Percentiles rank a stretch among this genome's conserved stretches.
These are phyloP conservation scores for Ceratobasidium theobromae DNA, from an alignment of 1,284 basidiomycete species.

Conservation along the genomic window DNA sequence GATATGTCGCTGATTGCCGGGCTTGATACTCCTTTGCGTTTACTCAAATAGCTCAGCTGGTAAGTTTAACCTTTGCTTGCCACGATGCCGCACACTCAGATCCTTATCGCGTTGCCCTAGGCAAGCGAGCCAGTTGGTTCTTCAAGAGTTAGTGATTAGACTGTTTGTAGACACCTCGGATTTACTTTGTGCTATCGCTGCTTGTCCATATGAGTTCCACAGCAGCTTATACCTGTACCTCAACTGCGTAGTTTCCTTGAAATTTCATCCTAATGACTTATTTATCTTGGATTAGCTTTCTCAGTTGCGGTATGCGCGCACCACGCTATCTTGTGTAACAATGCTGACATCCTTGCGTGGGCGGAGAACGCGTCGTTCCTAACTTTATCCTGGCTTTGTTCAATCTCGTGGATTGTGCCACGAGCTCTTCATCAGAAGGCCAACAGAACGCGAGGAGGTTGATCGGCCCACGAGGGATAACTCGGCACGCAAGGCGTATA, in stretches of 20 bases:
- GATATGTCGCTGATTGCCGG: slow-evolving; percentile 24
- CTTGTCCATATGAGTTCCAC: slow-evolving; percentile 1
- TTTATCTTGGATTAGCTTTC: slow-evolving; percentile 13
- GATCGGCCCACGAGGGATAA: background rate
- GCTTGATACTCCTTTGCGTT: background rate
- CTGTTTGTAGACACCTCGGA: slow-evolving; percentile 8
- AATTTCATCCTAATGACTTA: slow-evolving; percentile 23
- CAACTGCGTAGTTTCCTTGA: slow-evolving; percentile 20
- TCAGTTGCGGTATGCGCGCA: background rate
- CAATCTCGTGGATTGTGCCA: background rate
- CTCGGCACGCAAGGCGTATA: background rate
- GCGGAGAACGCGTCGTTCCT: background rate
- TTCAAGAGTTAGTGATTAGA: slow-evolving; percentile 48
- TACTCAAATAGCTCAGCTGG: slow-evolving; percentile 26
- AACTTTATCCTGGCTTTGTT: background rate
- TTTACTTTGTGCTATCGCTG: slow-evolving; percentile 19
- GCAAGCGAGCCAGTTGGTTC: slow-evolving; percentile 86
- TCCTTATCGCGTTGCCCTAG: slow-evolving; percentile 45
- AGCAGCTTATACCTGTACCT: slow-evolving; percentile 19
- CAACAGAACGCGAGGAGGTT: background rate
- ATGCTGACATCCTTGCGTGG: background rate
- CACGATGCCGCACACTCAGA: background rate
- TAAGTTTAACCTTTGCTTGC: slow-evolving; percentile 21
- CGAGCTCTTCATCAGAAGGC: background rate
- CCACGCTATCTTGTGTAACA: background rate